Percentiles rank a stretch among this genome's conserved stretches.
phyloP scores from a whole-genome alignment of 208 protist genomes.

The Wallacemonas rigidus region DNA sequence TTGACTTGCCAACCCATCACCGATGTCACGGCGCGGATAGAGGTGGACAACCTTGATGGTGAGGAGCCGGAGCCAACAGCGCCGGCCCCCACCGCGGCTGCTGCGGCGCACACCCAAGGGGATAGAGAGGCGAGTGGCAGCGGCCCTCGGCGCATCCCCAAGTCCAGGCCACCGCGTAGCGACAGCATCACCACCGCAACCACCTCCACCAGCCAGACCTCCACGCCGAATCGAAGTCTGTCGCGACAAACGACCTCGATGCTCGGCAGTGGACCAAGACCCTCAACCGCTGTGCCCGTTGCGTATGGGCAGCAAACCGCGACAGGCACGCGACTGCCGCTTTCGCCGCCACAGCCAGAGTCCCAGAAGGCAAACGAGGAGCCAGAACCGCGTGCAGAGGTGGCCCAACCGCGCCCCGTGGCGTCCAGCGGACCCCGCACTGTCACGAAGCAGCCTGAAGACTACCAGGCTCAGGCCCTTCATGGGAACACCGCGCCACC shows the following conservation, averaged over 20 bases:
- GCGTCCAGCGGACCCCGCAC: not conserved
- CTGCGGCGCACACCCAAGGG: not conserved
- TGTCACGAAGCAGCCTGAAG: not conserved
- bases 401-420: not conserved
- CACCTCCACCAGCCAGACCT: not conserved
- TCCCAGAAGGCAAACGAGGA: not conserved
- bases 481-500: too few species aligned
- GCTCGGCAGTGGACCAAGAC: not conserved
- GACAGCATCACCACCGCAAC: not conserved
- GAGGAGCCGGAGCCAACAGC: constrained; percentile 7
- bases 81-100: not conserved
- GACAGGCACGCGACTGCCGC: too few species aligned
- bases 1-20: too few species aligned
- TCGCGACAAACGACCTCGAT: not conserved
- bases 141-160: not conserved
- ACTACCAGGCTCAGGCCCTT: too few species aligned
- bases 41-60: not conserved
- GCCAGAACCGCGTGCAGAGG: not conserved
- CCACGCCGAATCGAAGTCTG: not conserved
- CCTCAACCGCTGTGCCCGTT: not conserved
- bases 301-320: not conserved
- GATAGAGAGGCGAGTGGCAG: not conserved
- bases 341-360: too few species aligned
- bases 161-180: not conserved
- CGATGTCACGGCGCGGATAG: not conserved